Evolutionary conservation across 1,284 basidiomycete genomes (phyloP).

Genomic region (Pulveroboletus ridleyi): DNA sequence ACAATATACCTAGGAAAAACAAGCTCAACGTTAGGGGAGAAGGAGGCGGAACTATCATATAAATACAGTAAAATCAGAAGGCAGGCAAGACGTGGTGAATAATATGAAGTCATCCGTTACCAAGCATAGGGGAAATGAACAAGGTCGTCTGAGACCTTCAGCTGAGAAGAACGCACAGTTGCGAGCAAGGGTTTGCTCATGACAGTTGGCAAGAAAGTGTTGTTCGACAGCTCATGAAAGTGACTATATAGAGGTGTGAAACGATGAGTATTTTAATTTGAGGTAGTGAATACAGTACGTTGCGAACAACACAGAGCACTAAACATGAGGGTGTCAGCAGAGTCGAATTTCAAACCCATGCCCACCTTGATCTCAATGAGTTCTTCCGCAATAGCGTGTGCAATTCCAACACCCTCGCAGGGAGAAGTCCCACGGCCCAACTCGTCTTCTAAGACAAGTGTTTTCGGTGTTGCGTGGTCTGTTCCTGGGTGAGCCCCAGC

Average conservation of each 20-base stretch:
- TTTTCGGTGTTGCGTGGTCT: slow-evolving; percentile 79
- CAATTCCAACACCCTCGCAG: slow-evolving; percentile 87
- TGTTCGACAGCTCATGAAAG: slow-evolving; percentile 68
- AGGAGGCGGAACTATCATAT: too few relatives aligned
- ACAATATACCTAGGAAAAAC: too few relatives aligned
- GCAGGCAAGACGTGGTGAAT: too few relatives aligned
- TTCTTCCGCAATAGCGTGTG: slow-evolving; percentile 91
- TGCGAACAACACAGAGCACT: slow-evolving; percentile 90
- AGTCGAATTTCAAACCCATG: slow-evolving; percentile 3
- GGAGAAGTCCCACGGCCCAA: slow-evolving; percentile 90
- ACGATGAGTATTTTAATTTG: neutral
- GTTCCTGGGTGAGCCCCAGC: slow-evolving; percentile 10
- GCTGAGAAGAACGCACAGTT: too few relatives aligned
- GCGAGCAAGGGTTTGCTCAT: too few relatives aligned
- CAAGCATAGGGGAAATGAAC: too few relatives aligned
- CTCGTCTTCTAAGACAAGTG: slow-evolving; percentile 90
- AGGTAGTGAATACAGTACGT: slow-evolving; percentile 59
- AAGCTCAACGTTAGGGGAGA: too few relatives aligned
- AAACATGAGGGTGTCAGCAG: slow-evolving; percentile 9
- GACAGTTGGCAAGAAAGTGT: slow-evolving; percentile 73
- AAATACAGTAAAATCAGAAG: too few relatives aligned
- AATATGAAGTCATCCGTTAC: too few relatives aligned
- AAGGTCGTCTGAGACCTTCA: too few relatives aligned
- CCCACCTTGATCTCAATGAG: slow-evolving; percentile 77
- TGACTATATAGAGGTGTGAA: slow-evolving; percentile 52